These are phyloP conservation scores for Tetrahymena thermophila DNA, from an alignment of 73 alveolate species.

Conservation along the genomic window DNA sequence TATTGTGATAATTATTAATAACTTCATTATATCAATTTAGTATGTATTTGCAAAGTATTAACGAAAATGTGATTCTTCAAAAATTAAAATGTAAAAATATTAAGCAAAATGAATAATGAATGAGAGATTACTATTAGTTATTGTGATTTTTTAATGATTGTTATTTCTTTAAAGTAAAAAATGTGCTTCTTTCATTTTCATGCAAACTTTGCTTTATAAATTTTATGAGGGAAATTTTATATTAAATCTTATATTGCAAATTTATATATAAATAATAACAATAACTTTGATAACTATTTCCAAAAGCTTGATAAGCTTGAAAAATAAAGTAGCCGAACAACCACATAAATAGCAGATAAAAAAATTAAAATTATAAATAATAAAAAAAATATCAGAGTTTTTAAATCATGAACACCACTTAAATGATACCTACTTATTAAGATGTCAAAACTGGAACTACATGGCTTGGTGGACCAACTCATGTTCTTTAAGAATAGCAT, in stretches of 20 bases:
- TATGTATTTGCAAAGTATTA: background rate
- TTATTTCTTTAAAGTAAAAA: too few relatives aligned
- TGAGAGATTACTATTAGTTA: too few relatives aligned
- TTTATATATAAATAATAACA: background rate
- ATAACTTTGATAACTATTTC: background rate
- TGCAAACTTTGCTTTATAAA: background rate
- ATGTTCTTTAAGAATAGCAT: conserved; percentile 31
- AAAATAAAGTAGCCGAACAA: background rate
- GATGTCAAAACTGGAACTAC: conserved; percentile 29
- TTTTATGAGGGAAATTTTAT: background rate
- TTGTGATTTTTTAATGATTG: background rate
- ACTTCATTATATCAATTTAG: too few relatives aligned
- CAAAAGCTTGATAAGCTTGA: background rate
- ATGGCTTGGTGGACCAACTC: conserved; percentile 45
- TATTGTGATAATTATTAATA: too few relatives aligned
- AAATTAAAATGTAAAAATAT: background rate
- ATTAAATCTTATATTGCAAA: background rate
- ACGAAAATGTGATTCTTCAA: background rate
- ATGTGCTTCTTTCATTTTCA: background rate
- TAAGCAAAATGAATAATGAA: background rate
- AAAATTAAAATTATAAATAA: background rate
- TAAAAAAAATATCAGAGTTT: background rate
- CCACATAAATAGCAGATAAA: background rate
- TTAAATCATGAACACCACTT: conserved; percentile 30
- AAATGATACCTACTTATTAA: conserved; percentile 16